Evolutionary conservation across 768 basidiomycete genomes (phyloP).

Genomic region (Astraeus odoratus): DNA sequence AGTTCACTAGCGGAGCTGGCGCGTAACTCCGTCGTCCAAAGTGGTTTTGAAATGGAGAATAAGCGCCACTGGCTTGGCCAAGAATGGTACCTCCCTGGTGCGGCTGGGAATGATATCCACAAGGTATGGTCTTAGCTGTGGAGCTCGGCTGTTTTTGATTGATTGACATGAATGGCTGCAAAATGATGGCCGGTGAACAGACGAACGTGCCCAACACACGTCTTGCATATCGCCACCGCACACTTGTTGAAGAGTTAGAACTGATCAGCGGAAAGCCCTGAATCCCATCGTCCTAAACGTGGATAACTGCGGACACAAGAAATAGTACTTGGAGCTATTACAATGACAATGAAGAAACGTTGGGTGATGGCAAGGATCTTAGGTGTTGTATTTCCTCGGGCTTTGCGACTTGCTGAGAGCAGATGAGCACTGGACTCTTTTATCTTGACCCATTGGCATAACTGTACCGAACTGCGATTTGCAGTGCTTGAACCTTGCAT

Average conservation of each 20-base stretch:
- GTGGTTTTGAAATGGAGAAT: constrained; percentile 97
- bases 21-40: constrained; percentile 95
- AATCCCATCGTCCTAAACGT: constrained; percentile 3
- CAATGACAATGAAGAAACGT: too few relatives aligned
- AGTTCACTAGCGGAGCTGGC: constrained; percentile 93
- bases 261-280: constrained; percentile 44
- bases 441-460: not conserved
- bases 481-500: not conserved
- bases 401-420: not conserved
- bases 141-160: not conserved
- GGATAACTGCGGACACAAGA: not conserved
- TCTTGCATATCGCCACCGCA: constrained; percentile 85
- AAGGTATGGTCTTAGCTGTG: constrained; percentile 47
- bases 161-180: constrained; percentile 2
- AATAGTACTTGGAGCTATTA: not conserved
- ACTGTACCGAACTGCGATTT: not conserved
- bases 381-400: too few relatives aligned
- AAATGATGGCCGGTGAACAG: constrained; percentile 33
- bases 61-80: constrained; percentile 95
- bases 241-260: constrained; percentile 77
- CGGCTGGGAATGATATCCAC: constrained; percentile 91
- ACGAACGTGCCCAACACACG: constrained; percentile 97
- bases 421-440: not conserved
- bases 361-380: too few relatives aligned
- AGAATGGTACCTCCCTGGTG: constrained; percentile 89